These are phyloP conservation scores for Didymella glomerata DNA, from an alignment of 2,329 filamentous ascomycete species.

Conservation along the genomic window DNA sequence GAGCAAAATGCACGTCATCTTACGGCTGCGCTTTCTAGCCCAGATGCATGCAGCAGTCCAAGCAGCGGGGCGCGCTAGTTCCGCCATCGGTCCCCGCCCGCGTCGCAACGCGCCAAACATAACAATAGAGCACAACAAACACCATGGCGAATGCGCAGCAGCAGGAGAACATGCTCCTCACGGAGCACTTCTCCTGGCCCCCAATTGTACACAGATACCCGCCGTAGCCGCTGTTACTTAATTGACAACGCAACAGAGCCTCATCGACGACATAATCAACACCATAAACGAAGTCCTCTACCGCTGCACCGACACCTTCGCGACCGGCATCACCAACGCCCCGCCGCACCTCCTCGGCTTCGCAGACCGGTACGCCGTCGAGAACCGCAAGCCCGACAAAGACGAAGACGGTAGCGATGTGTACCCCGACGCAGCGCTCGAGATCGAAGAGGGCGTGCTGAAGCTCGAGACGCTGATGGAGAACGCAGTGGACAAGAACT, in stretches of 20 bases:
- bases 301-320: slow-evolving; percentile 85
- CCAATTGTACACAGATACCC: slow-evolving; percentile 70
- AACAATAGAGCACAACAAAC: not conserved
- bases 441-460: slow-evolving; percentile 81
- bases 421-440: slow-evolving; percentile 64
- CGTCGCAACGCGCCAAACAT: slow-evolving; percentile 29
- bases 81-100: slow-evolving; percentile 11
- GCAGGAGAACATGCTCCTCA: slow-evolving; percentile 71
- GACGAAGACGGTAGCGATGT: slow-evolving; percentile 52
- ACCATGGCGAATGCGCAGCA: slow-evolving; percentile 57
- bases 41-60: not conserved
- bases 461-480: slow-evolving; percentile 61
- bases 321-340: slow-evolving; percentile 78
- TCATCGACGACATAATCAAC: slow-evolving; percentile 98
- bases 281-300: slow-evolving; percentile 93
- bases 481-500: slow-evolving; percentile 60
- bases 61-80: slow-evolving; percentile 10
- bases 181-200: slow-evolving; percentile 95
- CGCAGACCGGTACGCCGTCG: slow-evolving; percentile 59
- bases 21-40: not conserved
- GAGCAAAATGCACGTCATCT: slow-evolving; percentile 6
- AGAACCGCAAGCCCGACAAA: slow-evolving; percentile 55
- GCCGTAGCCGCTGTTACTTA: not conserved
- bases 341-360: slow-evolving; percentile 85
- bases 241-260: slow-evolving; percentile 34